Percentiles rank a stretch among this genome's conserved stretches.
These are phyloP conservation scores for Entomortierella beljakovae DNA, from an alignment of 192 early-diverging fungal species.

Conservation along the genomic window DNA sequence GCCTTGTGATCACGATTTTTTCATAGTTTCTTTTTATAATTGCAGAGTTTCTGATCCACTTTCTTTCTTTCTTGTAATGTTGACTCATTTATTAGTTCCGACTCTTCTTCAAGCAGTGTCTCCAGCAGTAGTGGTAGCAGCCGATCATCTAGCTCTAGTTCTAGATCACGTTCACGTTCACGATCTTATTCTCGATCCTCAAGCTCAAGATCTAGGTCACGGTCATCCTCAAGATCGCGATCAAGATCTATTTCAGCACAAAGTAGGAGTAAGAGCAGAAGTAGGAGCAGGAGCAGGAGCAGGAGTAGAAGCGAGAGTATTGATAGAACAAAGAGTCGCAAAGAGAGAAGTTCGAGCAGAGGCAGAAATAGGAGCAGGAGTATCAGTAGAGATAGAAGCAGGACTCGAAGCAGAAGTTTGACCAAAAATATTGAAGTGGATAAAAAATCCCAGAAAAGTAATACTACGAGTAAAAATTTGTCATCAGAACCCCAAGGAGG, in stretches of 20 bases:
- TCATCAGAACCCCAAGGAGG: constrained; percentile 10
- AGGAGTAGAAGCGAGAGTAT: constrained; percentile 12
- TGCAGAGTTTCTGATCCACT: background rate
- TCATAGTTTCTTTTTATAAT: too few species aligned
- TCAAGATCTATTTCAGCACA: constrained; percentile 6
- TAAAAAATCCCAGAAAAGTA: background rate
- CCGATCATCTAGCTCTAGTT: constrained; percentile 25
- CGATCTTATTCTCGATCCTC: constrained; percentile 24
- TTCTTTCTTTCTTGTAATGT: background rate
- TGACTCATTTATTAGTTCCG: constrained; percentile 1
- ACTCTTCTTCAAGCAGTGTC: constrained; percentile 22
- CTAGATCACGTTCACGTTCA: constrained; percentile 26
- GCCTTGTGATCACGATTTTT: background rate
- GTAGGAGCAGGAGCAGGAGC: constrained; percentile 30
- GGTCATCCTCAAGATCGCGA: constrained; percentile 17
- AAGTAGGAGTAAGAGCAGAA: constrained; percentile 18
- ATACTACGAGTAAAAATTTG: background rate
- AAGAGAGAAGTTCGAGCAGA: constrained; percentile 6
- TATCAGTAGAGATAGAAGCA: background rate
- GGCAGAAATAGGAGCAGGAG: constrained; percentile 32
- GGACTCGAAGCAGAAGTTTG: constrained; percentile 1
- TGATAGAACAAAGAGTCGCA: too few species aligned
- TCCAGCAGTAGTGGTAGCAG: constrained; percentile 22
- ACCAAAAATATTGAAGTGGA: background rate
- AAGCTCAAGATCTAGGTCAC: constrained; percentile 26